Evolutionary conservation across 2,329 filamentous ascomycete species (phyloP).

Genomic region (Tolypocladium cylindrosporum): DNA sequence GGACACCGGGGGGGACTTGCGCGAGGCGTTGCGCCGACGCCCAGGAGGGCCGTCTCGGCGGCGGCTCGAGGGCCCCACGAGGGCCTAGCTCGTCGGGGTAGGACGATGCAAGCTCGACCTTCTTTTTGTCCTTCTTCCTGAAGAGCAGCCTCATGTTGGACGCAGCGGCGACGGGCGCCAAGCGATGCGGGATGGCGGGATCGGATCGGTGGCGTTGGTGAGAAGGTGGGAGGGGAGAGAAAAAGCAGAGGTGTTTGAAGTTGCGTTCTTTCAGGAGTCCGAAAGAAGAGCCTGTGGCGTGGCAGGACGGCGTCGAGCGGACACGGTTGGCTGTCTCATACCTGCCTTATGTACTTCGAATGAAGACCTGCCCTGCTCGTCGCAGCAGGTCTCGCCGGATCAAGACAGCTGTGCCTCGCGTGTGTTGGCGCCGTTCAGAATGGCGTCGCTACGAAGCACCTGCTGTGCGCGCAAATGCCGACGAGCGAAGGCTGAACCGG

Average conservation of each 20-base stretch:
- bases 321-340: background rate
- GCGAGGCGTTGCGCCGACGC: conserved; percentile 34
- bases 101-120: conserved; percentile 10
- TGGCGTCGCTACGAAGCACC: background rate
- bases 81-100: conserved; percentile 20
- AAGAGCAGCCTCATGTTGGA: conserved; percentile 26
- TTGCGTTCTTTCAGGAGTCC: background rate
- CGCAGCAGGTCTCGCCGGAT: background rate
- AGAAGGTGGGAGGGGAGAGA: background rate
- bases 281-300: background rate
- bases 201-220: background rate
- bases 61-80: conserved; percentile 12
- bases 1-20: conserved; percentile 55
- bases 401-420: background rate
- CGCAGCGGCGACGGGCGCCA: background rate
- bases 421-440: background rate
- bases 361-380: background rate
- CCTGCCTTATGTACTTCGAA: background rate
- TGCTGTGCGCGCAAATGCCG: background rate
- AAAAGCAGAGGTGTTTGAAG: background rate
- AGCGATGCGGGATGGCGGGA: background rate
- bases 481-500: background rate
- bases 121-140: conserved; percentile 27
- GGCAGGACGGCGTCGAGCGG: background rate
- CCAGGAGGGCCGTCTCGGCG: conserved; percentile 25